phyloP scores from a whole-genome alignment of 1,284 basidiomycete species.

The Cryptococcus depauperatus region DNA sequence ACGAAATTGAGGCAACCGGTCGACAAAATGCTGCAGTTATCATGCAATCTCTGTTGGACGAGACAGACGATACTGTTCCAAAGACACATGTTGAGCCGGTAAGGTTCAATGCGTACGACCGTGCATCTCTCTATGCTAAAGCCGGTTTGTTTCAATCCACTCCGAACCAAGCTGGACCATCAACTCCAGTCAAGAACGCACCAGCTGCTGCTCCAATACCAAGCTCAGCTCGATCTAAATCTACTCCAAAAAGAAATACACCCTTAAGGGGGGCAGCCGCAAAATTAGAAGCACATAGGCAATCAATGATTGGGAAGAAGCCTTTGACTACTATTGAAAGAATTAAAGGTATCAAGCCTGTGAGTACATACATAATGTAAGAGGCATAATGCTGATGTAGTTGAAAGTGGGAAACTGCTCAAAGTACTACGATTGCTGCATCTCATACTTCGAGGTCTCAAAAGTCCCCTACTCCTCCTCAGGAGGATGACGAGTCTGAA shows the following conservation, averaged over 20 bases:
- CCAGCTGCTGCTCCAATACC: conserved; percentile 7
- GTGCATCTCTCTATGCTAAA: conserved; percentile 4
- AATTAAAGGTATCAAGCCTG: conserved; percentile 17
- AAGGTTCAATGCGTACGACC: conserved; percentile 39
- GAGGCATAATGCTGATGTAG: not conserved
- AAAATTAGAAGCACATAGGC: conserved; percentile 25
- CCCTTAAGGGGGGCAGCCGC: conserved; percentile 37
- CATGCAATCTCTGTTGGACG: conserved; percentile 30
- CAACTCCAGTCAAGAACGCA: not conserved
- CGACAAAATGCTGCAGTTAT: conserved; percentile 34
- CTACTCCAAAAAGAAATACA: conserved; percentile 21
- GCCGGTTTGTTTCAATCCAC: not conserved
- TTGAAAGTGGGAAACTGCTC: conserved; percentile 7
- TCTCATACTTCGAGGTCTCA: too few relatives aligned
- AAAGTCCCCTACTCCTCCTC: too few relatives aligned
- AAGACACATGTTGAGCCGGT: conserved; percentile 15
- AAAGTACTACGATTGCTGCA: not conserved
- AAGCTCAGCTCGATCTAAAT: conserved; percentile 7
- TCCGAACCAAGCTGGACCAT: not conserved
- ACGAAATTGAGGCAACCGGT: conserved; percentile 19
- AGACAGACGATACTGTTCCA: conserved; percentile 21
- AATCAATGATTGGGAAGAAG: conserved; percentile 12
- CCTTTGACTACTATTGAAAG: conserved; percentile 18
- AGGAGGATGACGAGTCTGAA: too few relatives aligned
- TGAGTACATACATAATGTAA: not conserved